Evolutionary conservation across 2,329 filamentous ascomycete genomes (phyloP), one percentile per base, ranked within the genome.

Genomic region (Colletotrichum sp.): DNA sequence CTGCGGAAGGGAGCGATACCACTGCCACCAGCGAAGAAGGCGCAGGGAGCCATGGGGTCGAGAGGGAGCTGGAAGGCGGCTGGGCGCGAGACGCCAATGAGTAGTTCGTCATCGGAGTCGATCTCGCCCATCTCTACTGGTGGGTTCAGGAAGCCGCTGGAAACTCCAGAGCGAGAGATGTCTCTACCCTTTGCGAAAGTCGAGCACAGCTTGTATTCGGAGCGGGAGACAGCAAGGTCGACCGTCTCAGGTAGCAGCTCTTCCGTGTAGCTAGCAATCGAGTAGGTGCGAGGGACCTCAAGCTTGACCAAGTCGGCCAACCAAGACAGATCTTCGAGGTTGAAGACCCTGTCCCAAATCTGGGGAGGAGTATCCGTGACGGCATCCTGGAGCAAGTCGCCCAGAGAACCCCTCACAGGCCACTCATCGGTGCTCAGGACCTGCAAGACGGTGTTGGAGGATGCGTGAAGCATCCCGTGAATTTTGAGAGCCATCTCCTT

Each of bases 141-240:
- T 0, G 89, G 89, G 69, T 91, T 91, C 8, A 91, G 83, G 77
- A 90, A 90, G 6, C 88, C 88, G 70, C 89, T 90, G 9, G 87
- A 86, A 1, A 91, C 88, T 15, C 89, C 89, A 5, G 86, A 83
- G 4, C 88, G 84, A 1, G 78, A 78, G 16, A 84, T 66, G 0
- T 83, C 78, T 1, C 81, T 77, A 4, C 80, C 77, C 4, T 82
- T 82, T 0, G 85, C 80, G 65, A 88, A 86, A 1, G 84, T 85
- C 0, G 85, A 81, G 60, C 85, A 88, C 0, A 90, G 80, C n/a
- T 87, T 85, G 79, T 89, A 89, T 67, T 90, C 88, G 1, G 88
- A 87, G 2, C 89, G 84, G 2, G 88, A 89, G 30, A 90, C 84
- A 0, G 87, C 89, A 5, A 91, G 81, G 70, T 90, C 88, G 4